Evolutionary conservation across 352 stramenopile genomes (phyloP), one percentile per base, ranked within the genome.

Genomic region (Discostella stelligera): DNA sequence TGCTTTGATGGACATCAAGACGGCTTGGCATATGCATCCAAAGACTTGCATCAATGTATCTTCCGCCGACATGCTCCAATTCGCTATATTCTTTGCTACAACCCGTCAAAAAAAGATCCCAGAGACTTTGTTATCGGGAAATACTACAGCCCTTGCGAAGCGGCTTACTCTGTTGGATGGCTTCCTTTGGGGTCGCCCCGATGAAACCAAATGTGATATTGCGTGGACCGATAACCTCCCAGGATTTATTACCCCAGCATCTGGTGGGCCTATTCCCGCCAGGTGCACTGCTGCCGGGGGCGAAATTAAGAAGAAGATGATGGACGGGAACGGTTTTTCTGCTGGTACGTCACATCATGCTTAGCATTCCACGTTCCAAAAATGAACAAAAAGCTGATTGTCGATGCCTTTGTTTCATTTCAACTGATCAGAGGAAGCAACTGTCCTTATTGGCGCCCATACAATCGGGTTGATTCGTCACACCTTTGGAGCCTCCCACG

Each of bases 231-330:
- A 70, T 0, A 70, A 70, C 59, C 27, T 70, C 16, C 62, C 62
- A 20, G 50, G 25, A 14, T 32, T 64, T 49, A 39, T 58, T 9
- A 55, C 37, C 27, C 27, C 27, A 2, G 27, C 27, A 8, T 18
- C 1, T 27, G 62, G 25, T 37, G 62, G 62, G 2, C 23, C 46
- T 14, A 60, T 70, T 59, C 6, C 62, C 7, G 20, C 23, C 25
- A 21, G 62, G 20, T 70, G 62, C 25, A 41, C 49, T 20, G 27
- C 2, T 20, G 62, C 62, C 1, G 62, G 62, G 9, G 10, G 10
- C 5, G 62, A 70, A 48, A 70, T 70, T 20, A 60, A 48, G 18
- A 18, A 58, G 32, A 70, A 70, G 16, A 59, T 70, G 46, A 70
- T 70, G 27, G 27, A 61, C 16, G 21, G 46, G 2, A 70, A 70